Evolutionary conservation across 768 basidiomycete genomes (phyloP).

Genomic region (Mycena belliarum): DNA sequence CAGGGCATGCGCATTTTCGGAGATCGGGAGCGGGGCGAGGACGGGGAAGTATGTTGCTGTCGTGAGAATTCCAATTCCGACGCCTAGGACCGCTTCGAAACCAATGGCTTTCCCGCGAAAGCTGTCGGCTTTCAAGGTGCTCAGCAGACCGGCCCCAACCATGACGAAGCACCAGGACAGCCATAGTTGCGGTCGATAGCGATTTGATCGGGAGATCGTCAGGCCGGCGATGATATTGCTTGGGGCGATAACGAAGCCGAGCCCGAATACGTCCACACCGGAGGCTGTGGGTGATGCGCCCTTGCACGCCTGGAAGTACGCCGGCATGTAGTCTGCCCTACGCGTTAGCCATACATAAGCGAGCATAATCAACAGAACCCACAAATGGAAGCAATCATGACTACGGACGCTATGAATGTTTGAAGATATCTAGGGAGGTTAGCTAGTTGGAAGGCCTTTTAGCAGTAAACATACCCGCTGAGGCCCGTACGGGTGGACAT

Average conservation of each 20-base stretch:
- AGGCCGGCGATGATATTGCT: too few species aligned
- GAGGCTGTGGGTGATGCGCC: conserved; percentile 30
- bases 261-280: conserved; percentile 25
- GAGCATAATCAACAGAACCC: background rate
- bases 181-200: too few species aligned
- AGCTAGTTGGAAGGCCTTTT: too few species aligned
- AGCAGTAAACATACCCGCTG: too few species aligned
- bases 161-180: conserved; percentile 2
- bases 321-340: conserved; percentile 42
- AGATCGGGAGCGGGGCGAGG: conserved; percentile 44
- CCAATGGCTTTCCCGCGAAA: conserved; percentile 17
- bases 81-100: conserved; percentile 17
- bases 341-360: too few species aligned
- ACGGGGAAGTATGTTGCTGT: conserved; percentile 42
- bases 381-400: background rate
- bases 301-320: conserved; percentile 44
- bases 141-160: conserved; percentile 3
- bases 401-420: background rate
- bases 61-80: conserved; percentile 26
- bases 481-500: too few species aligned
- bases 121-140: background rate
- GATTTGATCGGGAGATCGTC: too few species aligned
- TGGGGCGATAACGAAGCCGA: background rate
- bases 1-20: conserved; percentile 44
- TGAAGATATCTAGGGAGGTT: too few species aligned